phyloP scores from a whole-genome alignment of 192 early-diverging fungal species.

The Coemansia sp. region DNA sequence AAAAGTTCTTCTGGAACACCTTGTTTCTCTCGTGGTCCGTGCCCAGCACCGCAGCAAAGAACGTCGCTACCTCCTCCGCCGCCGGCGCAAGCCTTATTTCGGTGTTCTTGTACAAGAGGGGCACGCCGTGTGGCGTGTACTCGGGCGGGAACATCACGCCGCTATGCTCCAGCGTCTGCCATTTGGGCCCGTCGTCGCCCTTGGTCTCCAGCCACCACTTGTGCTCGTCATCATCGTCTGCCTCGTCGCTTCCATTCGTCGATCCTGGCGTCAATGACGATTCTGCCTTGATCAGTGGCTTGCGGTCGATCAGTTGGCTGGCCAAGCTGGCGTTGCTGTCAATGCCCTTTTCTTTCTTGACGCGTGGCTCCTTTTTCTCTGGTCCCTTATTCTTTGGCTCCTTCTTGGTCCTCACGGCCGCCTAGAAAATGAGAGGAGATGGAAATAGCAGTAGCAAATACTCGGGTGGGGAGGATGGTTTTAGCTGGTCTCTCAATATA shows the following conservation, averaged over 20 bases:
- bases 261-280: slow-evolving; percentile 20
- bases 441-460: neutral
- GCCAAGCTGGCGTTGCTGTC: slow-evolving; percentile 1
- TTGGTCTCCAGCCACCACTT: slow-evolving; percentile 75
- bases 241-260: slow-evolving; percentile 41
- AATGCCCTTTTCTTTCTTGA: slow-evolving; percentile 17
- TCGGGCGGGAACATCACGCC: slow-evolving; percentile 91
- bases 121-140: slow-evolving; percentile 87
- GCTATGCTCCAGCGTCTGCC: slow-evolving; percentile 84
- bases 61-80: slow-evolving; percentile 93
- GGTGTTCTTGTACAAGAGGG: slow-evolving; percentile 85
- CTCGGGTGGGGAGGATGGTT: neutral
- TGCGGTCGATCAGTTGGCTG: slow-evolving; percentile 28
- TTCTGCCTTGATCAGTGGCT: slow-evolving; percentile 46
- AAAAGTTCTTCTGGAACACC: slow-evolving; percentile 91
- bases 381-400: neutral
- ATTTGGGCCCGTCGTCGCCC: slow-evolving; percentile 72
- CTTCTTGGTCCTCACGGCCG: neutral
- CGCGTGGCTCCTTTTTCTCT: neutral
- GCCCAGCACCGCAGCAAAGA: slow-evolving; percentile 85
- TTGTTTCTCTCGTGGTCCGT: slow-evolving; percentile 84
- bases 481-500: neutral
- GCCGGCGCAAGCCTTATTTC: slow-evolving; percentile 66
- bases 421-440: neutral
- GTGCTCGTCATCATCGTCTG: slow-evolving; percentile 63